phyloP scores from a whole-genome alignment of 129 eudicot genomes.

The Deinandra increscens region DNA sequence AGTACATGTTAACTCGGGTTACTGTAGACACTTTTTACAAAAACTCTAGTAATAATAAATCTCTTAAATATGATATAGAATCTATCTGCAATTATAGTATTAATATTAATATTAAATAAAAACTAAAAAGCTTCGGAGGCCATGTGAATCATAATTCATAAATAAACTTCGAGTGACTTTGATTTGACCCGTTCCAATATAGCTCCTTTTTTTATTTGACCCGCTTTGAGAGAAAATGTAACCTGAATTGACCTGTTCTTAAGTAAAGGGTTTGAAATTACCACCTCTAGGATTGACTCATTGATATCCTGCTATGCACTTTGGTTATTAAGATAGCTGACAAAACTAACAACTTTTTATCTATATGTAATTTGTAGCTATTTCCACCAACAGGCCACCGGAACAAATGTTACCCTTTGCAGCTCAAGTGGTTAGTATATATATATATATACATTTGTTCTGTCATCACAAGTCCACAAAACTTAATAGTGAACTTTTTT shows the following conservation, averaged over 20 bases:
- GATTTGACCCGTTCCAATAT: background rate
- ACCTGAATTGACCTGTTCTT: background rate
- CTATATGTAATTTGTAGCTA: slow-evolving; percentile 44
- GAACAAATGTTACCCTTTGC: slow-evolving; percentile 88
- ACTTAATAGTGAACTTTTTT: background rate
- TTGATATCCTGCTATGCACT: background rate
- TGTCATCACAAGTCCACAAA: background rate
- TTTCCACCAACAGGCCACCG: slow-evolving; percentile 67
- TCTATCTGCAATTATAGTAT: background rate
- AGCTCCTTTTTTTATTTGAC: background rate
- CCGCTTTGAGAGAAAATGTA: background rate
- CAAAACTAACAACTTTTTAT: slow-evolving; percentile 1
- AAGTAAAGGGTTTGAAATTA: background rate
- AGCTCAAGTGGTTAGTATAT: slow-evolving; percentile 80
- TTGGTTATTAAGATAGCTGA: background rate
- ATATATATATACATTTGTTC: background rate
- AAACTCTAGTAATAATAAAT: background rate
- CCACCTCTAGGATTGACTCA: background rate
- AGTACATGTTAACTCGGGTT: background rate
- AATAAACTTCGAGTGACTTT: background rate
- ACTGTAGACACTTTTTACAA: background rate
- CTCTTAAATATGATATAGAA: background rate
- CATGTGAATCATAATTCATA: background rate
- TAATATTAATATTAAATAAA: background rate
- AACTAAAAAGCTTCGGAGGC: background rate